These are phyloP conservation scores for Globisporangium emineosum DNA, from an alignment of 352 stramenopile genomes.

Conservation along the genomic window DNA sequence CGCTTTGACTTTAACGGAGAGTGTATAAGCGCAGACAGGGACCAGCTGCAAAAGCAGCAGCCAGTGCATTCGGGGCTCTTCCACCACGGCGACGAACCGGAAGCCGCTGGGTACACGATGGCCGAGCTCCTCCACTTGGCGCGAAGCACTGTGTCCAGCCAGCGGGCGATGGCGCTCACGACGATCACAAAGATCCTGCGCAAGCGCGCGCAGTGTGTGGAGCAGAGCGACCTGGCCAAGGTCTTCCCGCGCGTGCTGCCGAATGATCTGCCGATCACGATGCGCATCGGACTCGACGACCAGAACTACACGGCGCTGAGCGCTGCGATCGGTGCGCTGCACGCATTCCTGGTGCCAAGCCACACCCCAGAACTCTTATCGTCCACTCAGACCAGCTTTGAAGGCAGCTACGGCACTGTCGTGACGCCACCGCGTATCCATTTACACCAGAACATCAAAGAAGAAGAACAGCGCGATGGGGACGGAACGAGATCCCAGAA, in stretches of 20 bases:
- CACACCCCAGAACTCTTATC: too few relatives aligned
- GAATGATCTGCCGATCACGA: slow-evolving; percentile 40
- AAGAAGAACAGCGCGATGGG: background rate
- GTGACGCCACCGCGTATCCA: slow-evolving; percentile 30
- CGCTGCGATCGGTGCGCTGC: slow-evolving; percentile 42
- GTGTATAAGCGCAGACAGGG: slow-evolving; percentile 15
- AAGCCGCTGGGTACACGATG: slow-evolving; percentile 71
- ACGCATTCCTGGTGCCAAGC: slow-evolving; percentile 49
- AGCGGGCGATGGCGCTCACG: slow-evolving; percentile 61
- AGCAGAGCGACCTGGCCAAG: slow-evolving; percentile 8
- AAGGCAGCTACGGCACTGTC: slow-evolving; percentile 29
- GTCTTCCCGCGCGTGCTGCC: slow-evolving; percentile 32
- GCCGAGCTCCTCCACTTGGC: slow-evolving; percentile 69
- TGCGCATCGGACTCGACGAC: slow-evolving; percentile 57
- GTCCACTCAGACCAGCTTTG: slow-evolving; percentile 16
- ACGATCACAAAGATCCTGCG: slow-evolving; percentile 63
- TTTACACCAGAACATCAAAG: slow-evolving; percentile 31
- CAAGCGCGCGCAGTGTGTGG: slow-evolving; percentile 33
- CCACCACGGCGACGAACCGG: slow-evolving; percentile 74
- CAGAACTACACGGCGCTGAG: slow-evolving; percentile 62
- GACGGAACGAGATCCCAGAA: background rate
- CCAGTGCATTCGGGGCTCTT: slow-evolving; percentile 68
- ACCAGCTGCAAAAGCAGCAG: slow-evolving; percentile 15
- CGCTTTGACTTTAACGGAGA: slow-evolving; percentile 72
- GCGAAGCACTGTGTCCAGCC: slow-evolving; percentile 65